phyloP scores from a whole-genome alignment of 768 basidiomycete genomes.

The Boletus pseudo-olivaceus region DNA sequence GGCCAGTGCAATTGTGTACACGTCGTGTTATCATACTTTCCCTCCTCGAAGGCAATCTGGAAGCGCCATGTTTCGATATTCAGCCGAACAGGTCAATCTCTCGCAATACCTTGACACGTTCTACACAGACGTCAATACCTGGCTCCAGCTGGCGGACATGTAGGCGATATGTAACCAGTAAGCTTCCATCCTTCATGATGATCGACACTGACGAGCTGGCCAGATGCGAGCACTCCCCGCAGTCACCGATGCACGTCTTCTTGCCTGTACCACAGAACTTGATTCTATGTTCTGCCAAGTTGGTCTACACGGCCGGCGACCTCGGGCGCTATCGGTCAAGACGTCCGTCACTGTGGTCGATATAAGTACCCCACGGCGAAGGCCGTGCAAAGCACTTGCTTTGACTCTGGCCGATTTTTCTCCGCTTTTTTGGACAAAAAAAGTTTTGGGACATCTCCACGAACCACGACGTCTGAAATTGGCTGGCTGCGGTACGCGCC shows the following conservation, averaged over 20 bases:
- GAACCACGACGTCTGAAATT: background rate
- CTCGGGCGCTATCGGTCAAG: background rate
- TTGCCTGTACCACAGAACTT: background rate
- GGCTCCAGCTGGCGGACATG: background rate
- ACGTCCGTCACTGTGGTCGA: background rate
- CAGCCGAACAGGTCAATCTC: background rate
- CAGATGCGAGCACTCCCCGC: background rate
- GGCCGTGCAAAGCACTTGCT: background rate
- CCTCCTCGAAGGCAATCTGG: background rate
- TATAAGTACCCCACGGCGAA: background rate
- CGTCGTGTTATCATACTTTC: too few relatives aligned
- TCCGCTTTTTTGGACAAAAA: too few relatives aligned
- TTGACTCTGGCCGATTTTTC: background rate
- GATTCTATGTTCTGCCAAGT: background rate
- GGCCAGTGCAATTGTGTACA: too few relatives aligned
- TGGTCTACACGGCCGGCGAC: background rate
- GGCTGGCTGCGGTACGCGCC: background rate
- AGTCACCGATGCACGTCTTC: background rate
- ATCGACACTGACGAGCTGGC: background rate
- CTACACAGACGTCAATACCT: too few relatives aligned
- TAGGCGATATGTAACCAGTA: background rate
- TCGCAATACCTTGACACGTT: too few relatives aligned
- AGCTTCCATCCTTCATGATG: background rate
- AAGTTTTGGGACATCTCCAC: background rate
- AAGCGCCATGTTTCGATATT: background rate